A percentile compares a stretch with the other conserved stretches of the same genome.
phyloP scores from a whole-genome alignment of 768 basidiomycete species.

The Peribolospora baueri region DNA sequence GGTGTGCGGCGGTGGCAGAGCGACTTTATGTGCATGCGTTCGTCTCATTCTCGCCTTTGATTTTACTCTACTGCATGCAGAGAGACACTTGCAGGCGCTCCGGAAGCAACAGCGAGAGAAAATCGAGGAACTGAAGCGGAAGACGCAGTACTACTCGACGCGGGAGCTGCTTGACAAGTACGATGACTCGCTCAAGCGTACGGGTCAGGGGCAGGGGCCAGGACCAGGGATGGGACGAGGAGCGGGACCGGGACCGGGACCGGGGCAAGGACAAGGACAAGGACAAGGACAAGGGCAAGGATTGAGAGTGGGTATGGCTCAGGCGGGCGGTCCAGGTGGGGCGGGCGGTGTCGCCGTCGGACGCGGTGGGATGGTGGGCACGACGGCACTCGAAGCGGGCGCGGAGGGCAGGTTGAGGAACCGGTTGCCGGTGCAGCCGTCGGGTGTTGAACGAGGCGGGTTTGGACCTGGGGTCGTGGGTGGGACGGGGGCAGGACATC shows the following conservation, averaged over 20 bases:
- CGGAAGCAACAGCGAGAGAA: slow-evolving; percentile 58
- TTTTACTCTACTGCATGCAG: slow-evolving; percentile 23
- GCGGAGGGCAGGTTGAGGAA: too few relatives aligned
- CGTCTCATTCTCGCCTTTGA: background rate
- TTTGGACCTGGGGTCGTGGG: too few relatives aligned
- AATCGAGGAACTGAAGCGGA: slow-evolving; percentile 90
- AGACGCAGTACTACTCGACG: slow-evolving; percentile 84
- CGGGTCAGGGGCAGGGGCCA: background rate
- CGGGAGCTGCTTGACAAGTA: slow-evolving; percentile 73
- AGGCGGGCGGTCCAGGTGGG: too few relatives aligned
- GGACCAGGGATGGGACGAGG: background rate
- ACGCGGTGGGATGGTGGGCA: too few relatives aligned
- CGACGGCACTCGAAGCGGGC: too few relatives aligned
- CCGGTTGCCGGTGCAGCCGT: too few relatives aligned
- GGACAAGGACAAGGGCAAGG: background rate
- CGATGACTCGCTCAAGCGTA: slow-evolving; percentile 31
- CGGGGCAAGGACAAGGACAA: background rate
- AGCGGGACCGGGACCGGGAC: too few relatives aligned
- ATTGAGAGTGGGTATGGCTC: too few relatives aligned
- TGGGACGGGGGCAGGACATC: too few relatives aligned
- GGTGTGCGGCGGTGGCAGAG: background rate
- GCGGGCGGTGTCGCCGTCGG: too few relatives aligned
- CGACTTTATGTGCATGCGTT: background rate
- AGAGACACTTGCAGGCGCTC: slow-evolving; percentile 35
- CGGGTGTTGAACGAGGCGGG: too few relatives aligned